A percentile compares a stretch with the other conserved stretches of the same genome.
Evolutionary conservation across 306 rosid species (phyloP).

Genomic region (Rosa rugosa): DNA sequence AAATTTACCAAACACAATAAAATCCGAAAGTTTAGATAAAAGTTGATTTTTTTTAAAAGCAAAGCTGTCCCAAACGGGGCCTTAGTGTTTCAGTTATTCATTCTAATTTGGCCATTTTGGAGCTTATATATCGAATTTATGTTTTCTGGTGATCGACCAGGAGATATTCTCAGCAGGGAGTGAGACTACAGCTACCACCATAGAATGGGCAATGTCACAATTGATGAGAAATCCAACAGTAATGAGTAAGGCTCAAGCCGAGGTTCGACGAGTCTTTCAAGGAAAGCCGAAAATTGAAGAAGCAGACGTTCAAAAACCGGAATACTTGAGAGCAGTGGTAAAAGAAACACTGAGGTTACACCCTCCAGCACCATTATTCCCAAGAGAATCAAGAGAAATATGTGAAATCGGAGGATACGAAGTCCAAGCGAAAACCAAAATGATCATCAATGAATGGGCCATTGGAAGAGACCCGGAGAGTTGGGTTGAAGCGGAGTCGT

Average conservation of each 20-base stretch:
- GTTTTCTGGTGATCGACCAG: slow-evolving; percentile 8
- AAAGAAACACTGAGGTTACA: not conserved
- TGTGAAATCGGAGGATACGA: not conserved
- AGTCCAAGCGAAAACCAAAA: not conserved
- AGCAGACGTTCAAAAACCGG: not conserved
- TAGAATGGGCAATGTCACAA: slow-evolving; percentile 41
- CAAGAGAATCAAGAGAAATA: not conserved
- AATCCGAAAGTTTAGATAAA: no score
- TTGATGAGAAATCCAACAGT: slow-evolving; percentile 12
- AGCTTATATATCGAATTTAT: no score
- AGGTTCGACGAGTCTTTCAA: not conserved
- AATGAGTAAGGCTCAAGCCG: slow-evolving; percentile 10
- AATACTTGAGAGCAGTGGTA: not conserved
- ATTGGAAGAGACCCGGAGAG: not conserved
- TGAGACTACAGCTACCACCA: slow-evolving; percentile 36
- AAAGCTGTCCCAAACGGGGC: no score
- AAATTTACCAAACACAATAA: no score
- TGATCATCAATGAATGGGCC: slow-evolving; percentile 1
- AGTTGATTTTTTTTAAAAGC: no score
- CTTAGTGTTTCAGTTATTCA: no score
- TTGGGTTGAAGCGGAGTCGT: slow-evolving; percentile 3
- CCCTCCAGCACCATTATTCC: not conserved
- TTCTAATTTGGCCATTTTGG: no score
- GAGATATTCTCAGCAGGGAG: slow-evolving; percentile 32
- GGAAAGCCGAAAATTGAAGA: not conserved